Evolutionary conservation across 2,329 filamentous ascomycete species (phyloP).

Genomic region (Plectosphaerella sp.): DNA sequence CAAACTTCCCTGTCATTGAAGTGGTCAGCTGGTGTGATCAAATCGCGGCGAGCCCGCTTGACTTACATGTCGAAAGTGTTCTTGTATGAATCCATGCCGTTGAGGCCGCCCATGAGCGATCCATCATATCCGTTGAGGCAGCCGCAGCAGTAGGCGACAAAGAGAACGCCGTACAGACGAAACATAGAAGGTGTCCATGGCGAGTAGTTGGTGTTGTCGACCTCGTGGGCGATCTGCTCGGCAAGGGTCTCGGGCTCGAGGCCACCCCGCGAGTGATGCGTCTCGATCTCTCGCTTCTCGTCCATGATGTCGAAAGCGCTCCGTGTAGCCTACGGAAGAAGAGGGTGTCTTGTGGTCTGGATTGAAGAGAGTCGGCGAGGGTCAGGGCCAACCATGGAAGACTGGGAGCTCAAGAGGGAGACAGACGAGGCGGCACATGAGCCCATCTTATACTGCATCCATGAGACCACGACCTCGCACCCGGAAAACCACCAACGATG

Average conservation of each 20-base stretch:
- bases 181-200: slow-evolving; percentile 14
- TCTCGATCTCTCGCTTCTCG: neutral
- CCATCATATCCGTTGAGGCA: slow-evolving; percentile 13
- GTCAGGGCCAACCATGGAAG: no score
- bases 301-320: neutral
- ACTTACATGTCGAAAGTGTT: slow-evolving; percentile 5
- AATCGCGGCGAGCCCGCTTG: neutral
- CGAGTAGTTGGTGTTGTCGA: slow-evolving; percentile 9
- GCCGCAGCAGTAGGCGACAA: slow-evolving; percentile 11
- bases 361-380: no score
- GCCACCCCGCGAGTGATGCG: neutral
- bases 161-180: slow-evolving; percentile 10
- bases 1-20: slow-evolving; percentile 9
- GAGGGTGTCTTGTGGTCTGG: no score
- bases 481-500: no score
- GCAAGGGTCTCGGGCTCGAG: slow-evolving; percentile 2
- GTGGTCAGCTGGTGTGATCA: neutral
- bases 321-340: no score
- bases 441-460: no score
- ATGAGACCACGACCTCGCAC: no score
- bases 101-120: slow-evolving; percentile 18
- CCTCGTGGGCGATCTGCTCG: slow-evolving; percentile 11
- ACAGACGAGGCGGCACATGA: no score
- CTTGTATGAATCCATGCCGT: slow-evolving; percentile 20
- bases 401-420: no score